phyloP scores from a whole-genome alignment of 75 land plant species.

The Picea glauca region DNA sequence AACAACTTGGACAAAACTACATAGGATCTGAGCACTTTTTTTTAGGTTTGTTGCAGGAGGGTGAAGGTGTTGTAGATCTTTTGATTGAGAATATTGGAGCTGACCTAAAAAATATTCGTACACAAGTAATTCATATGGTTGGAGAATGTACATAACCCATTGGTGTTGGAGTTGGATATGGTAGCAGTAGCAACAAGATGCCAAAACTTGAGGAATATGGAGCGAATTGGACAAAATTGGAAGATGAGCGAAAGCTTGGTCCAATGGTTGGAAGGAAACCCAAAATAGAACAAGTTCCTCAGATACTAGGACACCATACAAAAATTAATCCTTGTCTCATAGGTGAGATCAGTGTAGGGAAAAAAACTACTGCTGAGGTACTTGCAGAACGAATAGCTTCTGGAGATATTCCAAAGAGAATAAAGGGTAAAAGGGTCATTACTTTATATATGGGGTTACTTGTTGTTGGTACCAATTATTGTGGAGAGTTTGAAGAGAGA shows the following conservation, averaged over 20 bases:
- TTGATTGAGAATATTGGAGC: constrained; percentile 84
- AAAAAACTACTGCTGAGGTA: constrained; percentile 73
- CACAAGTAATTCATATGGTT: constrained; percentile 90
- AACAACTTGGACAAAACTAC: no score
- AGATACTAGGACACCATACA: constrained; percentile 57
- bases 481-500: constrained; percentile 38
- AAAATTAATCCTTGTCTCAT: constrained; percentile 77
- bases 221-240: constrained; percentile 81
- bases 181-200: constrained; percentile 72
- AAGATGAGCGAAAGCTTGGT: constrained; percentile 73
- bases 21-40: no score
- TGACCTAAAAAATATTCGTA: constrained; percentile 71
- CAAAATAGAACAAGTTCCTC: constrained; percentile 56
- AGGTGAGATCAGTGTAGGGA: constrained; percentile 84
- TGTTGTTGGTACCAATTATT: constrained; percentile 34
- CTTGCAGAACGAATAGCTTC: constrained; percentile 57
- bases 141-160: constrained; percentile 88
- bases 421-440: constrained; percentile 59
- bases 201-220: constrained; percentile 95
- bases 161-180: constrained; percentile 73
- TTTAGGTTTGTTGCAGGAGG: constrained; percentile 66
- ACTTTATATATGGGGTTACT: constrained; percentile 33
- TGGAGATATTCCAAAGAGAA: constrained; percentile 72
- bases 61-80: constrained; percentile 91
- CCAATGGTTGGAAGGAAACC: constrained; percentile 66